phyloP scores from a whole-genome alignment of 495 filamentous ascomycete genomes.

The Penicillium chermesinum region DNA sequence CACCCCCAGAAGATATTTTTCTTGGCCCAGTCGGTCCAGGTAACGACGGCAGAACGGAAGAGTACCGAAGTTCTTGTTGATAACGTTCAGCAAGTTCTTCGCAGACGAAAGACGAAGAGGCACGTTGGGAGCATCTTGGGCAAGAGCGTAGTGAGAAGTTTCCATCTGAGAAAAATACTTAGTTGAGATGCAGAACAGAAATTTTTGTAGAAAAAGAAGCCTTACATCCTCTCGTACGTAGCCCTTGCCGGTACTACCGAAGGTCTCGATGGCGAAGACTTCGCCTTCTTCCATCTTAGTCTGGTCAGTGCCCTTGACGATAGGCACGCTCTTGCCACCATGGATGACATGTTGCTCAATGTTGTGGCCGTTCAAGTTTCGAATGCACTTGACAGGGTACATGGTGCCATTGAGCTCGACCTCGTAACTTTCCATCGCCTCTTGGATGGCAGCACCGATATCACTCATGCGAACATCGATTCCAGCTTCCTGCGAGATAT shows the following conservation, averaged over 20 bases:
- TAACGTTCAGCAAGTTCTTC: slow-evolving; percentile 75
- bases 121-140: slow-evolving; percentile 58
- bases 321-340: slow-evolving; percentile 83
- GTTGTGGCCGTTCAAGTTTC: slow-evolving; percentile 85
- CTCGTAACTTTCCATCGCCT: slow-evolving; percentile 65
- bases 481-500: slow-evolving; percentile 47
- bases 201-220: slow-evolving; percentile 1
- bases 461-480: slow-evolving; percentile 59
- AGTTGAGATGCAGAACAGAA: slow-evolving; percentile 4
- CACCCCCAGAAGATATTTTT: slow-evolving; percentile 83
- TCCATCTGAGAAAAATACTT: slow-evolving; percentile 48
- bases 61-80: slow-evolving; percentile 90
- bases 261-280: slow-evolving; percentile 89
- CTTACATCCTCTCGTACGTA: slow-evolving; percentile 73
- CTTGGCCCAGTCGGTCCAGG: slow-evolving; percentile 77
- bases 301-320: slow-evolving; percentile 72
- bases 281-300: slow-evolving; percentile 96
- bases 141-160: slow-evolving; percentile 71
- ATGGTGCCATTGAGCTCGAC: slow-evolving; percentile 63
- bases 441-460: slow-evolving; percentile 58
- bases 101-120: slow-evolving; percentile 67
- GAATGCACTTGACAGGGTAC: slow-evolving; percentile 77
- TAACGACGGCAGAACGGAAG: slow-evolving; percentile 83
- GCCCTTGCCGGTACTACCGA: slow-evolving; percentile 87
- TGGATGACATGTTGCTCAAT: slow-evolving; percentile 85